Percentiles rank a stretch among this genome's conserved stretches.
These are phyloP conservation scores for Acer saccharum DNA, from an alignment of 345 rosid species.

Conservation along the genomic window DNA sequence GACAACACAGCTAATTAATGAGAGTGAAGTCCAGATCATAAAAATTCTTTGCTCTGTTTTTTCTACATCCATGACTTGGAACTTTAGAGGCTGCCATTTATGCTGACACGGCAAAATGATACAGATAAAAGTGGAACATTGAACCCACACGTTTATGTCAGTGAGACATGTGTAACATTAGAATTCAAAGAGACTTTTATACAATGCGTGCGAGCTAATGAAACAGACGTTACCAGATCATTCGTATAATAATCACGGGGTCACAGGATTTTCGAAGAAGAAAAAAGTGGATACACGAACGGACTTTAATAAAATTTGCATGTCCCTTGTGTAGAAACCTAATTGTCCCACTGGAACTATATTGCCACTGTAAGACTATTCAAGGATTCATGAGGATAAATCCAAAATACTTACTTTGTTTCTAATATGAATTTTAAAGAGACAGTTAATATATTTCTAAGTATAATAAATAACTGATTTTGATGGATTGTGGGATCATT, in stretches of 20 bases:
- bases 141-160: slow-evolving; percentile 9
- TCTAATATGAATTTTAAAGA: background rate
- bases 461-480: background rate
- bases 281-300: background rate
- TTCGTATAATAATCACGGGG: no score
- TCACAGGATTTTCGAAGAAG: no score
- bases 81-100: background rate
- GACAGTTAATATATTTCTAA: background rate
- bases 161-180: no score
- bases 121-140: background rate
- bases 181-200: no score
- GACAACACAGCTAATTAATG: slow-evolving; percentile 9
- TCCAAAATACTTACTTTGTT: background rate
- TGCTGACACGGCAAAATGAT: background rate
- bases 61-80: slow-evolving; percentile 14
- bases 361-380: background rate
- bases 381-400: background rate
- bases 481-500: background rate
- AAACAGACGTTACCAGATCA: no score
- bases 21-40: background rate
- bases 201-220: no score
- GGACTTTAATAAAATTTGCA: background rate
- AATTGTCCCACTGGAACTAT: background rate
- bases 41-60: background rate
- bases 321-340: background rate